Evolutionary conservation across 352 stramenopile species (phyloP), one percentile per base, ranked within the genome.

Genomic region (Phytophthora constricta): DNA sequence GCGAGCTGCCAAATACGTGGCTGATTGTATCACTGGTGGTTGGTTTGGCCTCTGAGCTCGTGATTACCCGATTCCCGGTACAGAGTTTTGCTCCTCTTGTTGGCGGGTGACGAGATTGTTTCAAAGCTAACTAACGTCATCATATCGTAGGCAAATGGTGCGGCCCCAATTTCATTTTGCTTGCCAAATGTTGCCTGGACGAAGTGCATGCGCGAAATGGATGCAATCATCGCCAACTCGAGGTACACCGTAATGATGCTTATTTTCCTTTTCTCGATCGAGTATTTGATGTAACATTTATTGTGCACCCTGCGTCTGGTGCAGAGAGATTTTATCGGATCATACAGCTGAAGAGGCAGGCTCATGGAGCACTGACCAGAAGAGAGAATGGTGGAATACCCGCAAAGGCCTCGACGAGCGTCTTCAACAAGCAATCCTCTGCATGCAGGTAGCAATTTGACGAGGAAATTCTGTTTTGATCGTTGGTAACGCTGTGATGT

Each of bases 371-470:
- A 58, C 74, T 2, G 65, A 86, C 10, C 76, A 86, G 42, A 95
- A 94, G 61, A 91, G 87, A n/a, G 50, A 78, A 23, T 96, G 88
- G 88, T 96, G 88, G 88, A 74, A 65, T 57, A 87, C 64, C 33
- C 80, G 88, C 51, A 85, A 87, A 11, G 41, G 80, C 17, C 62
- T 95, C 1, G 74, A 96, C 57, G 66, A 69, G 28, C 72, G 71
- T 17, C 74, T 96, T 19, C 58, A 68, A 26, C 43, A 69, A 23
- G 48, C 71, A 19, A 55, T 94, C 13, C 7, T 51, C 4, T 77
- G 67, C 16, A 76, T 93, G 54, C 73, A 93, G 86, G 87, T 93
- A 67, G 25, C 48, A 45, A 22, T 16, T 27, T 50, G 25, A 39
- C 31, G 1, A 28, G 5, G 13, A 13, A 3, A 9, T 39, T 22